Conservation (phyloP, 495 filamentous ascomycete genomes). For the Aspergillus incahuasiensis region DNA sequence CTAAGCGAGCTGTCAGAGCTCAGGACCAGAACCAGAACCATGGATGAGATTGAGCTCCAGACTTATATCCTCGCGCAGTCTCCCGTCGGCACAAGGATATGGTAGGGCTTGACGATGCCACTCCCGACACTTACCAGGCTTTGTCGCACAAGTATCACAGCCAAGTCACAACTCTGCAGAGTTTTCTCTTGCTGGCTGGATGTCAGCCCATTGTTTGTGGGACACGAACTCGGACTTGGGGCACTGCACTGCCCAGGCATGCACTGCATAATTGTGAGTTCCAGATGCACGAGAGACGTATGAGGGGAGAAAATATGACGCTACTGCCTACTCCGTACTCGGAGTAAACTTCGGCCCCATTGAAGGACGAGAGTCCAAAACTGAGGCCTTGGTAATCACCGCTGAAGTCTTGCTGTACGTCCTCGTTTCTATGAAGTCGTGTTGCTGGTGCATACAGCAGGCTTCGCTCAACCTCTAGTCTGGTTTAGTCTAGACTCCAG, state of each 20-base stretch:
- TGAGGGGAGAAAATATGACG: background rate
- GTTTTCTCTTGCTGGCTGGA: background rate
- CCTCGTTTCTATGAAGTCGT: too few relatives aligned
- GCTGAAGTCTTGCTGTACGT: too few relatives aligned
- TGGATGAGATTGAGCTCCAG: background rate
- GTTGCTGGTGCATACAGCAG: too few relatives aligned
- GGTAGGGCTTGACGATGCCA: background rate
- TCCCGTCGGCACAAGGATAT: background rate
- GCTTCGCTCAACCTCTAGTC: background rate
- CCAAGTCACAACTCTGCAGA: background rate
- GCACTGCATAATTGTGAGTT: background rate
- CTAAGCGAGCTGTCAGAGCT: conserved; percentile 1
- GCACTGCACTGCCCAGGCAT: background rate
- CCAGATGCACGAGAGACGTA: background rate
- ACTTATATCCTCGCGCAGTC: background rate
- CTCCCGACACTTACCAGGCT: background rate
- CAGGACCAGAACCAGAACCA: background rate
- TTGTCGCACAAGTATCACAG: background rate
- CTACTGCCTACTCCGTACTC: background rate
- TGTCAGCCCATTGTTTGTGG: background rate
- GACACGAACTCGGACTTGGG: background rate
- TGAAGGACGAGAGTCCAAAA: too few relatives aligned
- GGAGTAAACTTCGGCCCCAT: too few relatives aligned
- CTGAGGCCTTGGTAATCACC: too few relatives aligned
- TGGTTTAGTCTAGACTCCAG: background rate